Evolutionary conservation across 2,329 filamentous ascomycete genomes (phyloP).

Genomic region (Diplodia corticola): DNA sequence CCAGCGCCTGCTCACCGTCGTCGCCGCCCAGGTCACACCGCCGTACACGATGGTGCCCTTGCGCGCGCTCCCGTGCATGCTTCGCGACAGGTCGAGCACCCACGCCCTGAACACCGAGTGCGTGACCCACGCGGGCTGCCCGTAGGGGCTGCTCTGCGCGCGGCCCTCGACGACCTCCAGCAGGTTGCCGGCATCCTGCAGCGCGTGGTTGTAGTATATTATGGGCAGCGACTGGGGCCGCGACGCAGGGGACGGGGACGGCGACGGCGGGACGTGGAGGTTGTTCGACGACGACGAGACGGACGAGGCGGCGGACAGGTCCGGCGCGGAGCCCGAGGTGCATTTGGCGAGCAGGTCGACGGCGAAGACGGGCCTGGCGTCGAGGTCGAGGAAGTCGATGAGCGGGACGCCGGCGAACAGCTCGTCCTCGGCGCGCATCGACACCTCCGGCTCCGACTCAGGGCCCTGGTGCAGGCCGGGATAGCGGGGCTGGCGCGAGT

Average conservation of each 20-base stretch:
- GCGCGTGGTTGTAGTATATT: conserved; percentile 16
- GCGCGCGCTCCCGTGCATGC: background rate
- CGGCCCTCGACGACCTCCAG: conserved; percentile 9
- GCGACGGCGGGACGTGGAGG: too few relatives aligned
- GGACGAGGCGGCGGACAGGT: background rate
- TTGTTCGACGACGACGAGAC: background rate
- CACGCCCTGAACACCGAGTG: conserved; percentile 16
- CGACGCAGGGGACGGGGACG: background rate
- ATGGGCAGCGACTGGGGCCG: conserved; percentile 3
- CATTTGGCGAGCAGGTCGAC: conserved; percentile 8
- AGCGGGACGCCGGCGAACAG: conserved; percentile 14
- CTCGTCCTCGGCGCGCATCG: conserved; percentile 5
- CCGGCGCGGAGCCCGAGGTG: background rate
- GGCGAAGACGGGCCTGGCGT: conserved; percentile 11
- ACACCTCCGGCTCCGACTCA: conserved; percentile 18
- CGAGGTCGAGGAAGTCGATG: conserved; percentile 18
- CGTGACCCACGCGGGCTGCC: conserved; percentile 20
- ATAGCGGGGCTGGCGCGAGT: background rate
- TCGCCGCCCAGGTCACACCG: conserved; percentile 4
- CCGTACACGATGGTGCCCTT: conserved; percentile 14
- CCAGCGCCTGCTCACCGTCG: conserved; percentile 16
- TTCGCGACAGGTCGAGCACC: conserved; percentile 14
- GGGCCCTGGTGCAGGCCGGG: background rate
- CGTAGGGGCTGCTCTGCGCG: conserved; percentile 7
- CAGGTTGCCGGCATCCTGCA: conserved; percentile 6